phyloP scores from a whole-genome alignment of 75 land plant genomes.

The Pinus albicaulis region DNA sequence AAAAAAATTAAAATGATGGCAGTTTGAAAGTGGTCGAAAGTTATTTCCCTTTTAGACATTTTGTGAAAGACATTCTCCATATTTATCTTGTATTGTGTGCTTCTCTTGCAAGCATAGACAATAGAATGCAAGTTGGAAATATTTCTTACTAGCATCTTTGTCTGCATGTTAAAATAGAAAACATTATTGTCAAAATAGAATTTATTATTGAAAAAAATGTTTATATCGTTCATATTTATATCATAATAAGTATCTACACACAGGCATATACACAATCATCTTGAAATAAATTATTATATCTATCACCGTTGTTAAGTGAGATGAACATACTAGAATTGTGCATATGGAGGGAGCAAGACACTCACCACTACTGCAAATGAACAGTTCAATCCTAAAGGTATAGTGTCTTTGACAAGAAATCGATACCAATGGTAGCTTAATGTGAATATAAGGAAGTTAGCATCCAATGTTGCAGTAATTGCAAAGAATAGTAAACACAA shows the following conservation, averaged over 20 bases:
- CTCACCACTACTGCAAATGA: constrained; percentile 47
- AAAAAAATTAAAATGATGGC: too few relatives aligned
- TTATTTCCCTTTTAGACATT: too few relatives aligned
- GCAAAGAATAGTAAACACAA: neutral
- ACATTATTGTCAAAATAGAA: too few relatives aligned
- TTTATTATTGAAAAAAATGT: neutral
- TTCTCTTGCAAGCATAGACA: too few relatives aligned
- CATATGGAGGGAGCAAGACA: too few relatives aligned
- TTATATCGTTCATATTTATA: neutral
- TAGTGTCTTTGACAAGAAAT: constrained; percentile 57
- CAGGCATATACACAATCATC: neutral
- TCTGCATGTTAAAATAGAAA: too few relatives aligned
- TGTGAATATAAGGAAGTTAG: neutral
- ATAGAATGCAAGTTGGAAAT: too few relatives aligned
- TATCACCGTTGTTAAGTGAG: neutral
- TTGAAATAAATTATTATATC: neutral
- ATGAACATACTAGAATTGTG: neutral
- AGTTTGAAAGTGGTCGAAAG: too few relatives aligned
- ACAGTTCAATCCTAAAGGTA: constrained; percentile 58
- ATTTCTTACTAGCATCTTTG: too few relatives aligned
- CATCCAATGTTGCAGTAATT: neutral
- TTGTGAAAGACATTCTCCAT: too few relatives aligned
- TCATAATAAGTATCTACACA: neutral
- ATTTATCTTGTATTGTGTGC: too few relatives aligned
- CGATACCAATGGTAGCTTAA: constrained; percentile 55